Evolutionary conservation across 129 eudicot species (phyloP), one percentile per base, ranked within the genome.

Genomic region (Escallonia herrerae): DNA sequence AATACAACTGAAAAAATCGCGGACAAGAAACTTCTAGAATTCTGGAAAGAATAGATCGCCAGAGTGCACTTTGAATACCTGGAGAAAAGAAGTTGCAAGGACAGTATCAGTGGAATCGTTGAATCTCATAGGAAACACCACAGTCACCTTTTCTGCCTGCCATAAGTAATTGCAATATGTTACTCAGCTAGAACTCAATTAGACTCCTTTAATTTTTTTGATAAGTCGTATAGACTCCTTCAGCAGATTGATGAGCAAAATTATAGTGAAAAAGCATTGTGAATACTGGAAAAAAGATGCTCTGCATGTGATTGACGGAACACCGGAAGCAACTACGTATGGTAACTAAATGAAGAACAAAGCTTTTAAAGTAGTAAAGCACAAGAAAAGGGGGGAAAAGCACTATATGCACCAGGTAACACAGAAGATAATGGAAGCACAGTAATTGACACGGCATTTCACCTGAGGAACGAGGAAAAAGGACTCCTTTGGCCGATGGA

Each of bases 31-130:
- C 33, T 22, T 22, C 33, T 22, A 22, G 33, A 22, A 22, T 22
- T 22, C 33, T 22, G 33, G 33, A 22, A 22, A 22, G 33, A 22
- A 22, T 22, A 22, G 33, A 22, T 22, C 33, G 33, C 33, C 33
- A 65, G 5, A 14, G 44, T 15, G 7, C 56, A 15, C 63, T 58
- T 40, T 43, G n/a, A 8, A 43, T 83, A 88, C 98, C 98, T 93
- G 98, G 65, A 93, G 83, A 84, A 93, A 93, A 66, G 98, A 85
- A 50, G 95, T 77, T 58, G 98, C 98, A 47, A 93, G 96, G 78
- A 82, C 79, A 50, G 83, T 88, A 81, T 93, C 98, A 6, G 81
- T 49, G 3, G 98, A 83, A 79, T 93, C 98, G 47, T 80, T 86
- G 72, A 93, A 88, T 76, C 87, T 82, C 96, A 93, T 88, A 15